Evolutionary conservation across 352 stramenopile species (phyloP).

Genomic region (Ochromonadaceae sp.): DNA sequence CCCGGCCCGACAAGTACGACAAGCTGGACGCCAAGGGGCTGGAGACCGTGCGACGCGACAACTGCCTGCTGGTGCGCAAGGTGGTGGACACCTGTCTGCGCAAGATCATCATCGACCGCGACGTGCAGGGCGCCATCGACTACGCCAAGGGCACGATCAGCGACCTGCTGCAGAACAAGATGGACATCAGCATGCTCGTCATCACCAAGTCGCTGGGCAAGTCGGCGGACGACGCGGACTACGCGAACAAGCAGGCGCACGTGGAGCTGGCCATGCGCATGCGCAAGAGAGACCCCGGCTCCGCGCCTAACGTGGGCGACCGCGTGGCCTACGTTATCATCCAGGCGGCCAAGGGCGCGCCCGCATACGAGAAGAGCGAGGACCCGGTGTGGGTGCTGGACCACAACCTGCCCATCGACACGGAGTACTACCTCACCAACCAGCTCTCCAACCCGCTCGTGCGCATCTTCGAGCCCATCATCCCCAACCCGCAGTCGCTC

Average conservation of each 20-base stretch:
- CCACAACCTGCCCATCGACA: slow-evolving; percentile 97
- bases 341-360: slow-evolving; percentile 75
- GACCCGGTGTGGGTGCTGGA: slow-evolving; percentile 97
- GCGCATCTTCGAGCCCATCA: slow-evolving; percentile 96
- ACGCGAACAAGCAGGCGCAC: slow-evolving; percentile 93
- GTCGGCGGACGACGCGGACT: slow-evolving; percentile 90
- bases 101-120: slow-evolving; percentile 95
- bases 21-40: slow-evolving; percentile 93
- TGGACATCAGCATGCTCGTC: slow-evolving; percentile 97
- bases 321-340: slow-evolving; percentile 99
- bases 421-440: slow-evolving; percentile 96
- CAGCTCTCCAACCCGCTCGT: slow-evolving; percentile 93
- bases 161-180: slow-evolving; percentile 97
- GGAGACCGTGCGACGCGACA: slow-evolving; percentile 96
- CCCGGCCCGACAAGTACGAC: slow-evolving; percentile 86
- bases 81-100: slow-evolving; percentile 90
- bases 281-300: slow-evolving; percentile 90
- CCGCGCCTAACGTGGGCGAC: slow-evolving; percentile 90
- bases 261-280: slow-evolving; percentile 95
- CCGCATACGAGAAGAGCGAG: slow-evolving; percentile 92
- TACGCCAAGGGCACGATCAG: slow-evolving; percentile 94
- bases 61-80: slow-evolving; percentile 87
- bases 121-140: slow-evolving; percentile 81
- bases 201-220: slow-evolving; percentile 99
- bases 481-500: slow-evolving; percentile 63